Evolutionary conservation across 2,329 filamentous ascomycete species (phyloP), one percentile per base, ranked within the genome.

Genomic region (Scedosporium boydii): DNA sequence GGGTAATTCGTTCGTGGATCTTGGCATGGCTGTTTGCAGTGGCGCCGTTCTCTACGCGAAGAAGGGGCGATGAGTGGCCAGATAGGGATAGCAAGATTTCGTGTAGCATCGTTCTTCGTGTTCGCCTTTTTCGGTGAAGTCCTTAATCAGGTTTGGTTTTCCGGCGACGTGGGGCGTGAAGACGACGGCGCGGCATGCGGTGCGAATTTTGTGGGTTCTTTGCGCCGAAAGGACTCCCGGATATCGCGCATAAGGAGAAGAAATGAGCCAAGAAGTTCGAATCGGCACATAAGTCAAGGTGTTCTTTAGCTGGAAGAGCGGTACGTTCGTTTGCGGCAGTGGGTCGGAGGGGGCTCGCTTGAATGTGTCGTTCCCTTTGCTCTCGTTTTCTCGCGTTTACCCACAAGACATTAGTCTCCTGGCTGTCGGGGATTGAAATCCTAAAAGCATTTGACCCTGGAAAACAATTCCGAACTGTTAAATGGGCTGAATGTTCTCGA

Each of bases 11-110:
- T 69, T 78, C 73, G 69, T 76, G 69, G 61, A 79, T 72, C 68
- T 76, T 75, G 70, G 77, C 72, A 66, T 77, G 78, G 7, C 23
- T 6, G 68, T 79, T 74, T 69, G 75, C 70, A 68, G 57, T 62
- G 12, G 59, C 44, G n/a, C 51, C 21, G 46, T 69, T 68, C 66
- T 78, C 73, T 68, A 77, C 72, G 73, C 84, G 83, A 78, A 97
- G 89, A 72, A 98, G 85, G 68, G 92, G 89, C 67, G 93, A 97
- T 66, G 90, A 89, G 77, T 98, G 91, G 68, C 95, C 93, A 70
- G 93, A 96, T 76, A 98, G 87, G 74, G 93, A 93, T 76, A 99
- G 88, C 76, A 98, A 87, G 78, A 99, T 91, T 82, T 99, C 95
- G 84, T 98, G 95, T 75, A 99, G 90, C 95, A 99, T 99, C 27